phyloP scores from a whole-genome alignment of 108 stramenopile genomes.

The Skeletonema grethae region DNA sequence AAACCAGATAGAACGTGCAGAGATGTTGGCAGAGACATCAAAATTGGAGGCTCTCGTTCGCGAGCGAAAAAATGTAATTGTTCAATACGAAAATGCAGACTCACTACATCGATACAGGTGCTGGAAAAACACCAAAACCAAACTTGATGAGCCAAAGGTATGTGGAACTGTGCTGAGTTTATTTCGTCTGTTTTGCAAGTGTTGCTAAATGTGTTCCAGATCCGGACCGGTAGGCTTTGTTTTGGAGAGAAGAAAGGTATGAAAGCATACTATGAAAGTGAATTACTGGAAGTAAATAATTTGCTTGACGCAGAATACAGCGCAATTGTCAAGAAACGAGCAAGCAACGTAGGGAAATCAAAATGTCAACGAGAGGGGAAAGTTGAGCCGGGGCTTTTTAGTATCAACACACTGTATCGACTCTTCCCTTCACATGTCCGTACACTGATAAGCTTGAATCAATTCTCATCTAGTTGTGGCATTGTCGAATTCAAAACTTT shows the following conservation, averaged over 20 bases:
- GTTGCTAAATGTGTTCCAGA: slow-evolving; percentile 1
- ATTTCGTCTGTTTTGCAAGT: not conserved
- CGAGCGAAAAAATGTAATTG: slow-evolving; percentile 41
- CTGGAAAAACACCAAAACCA: slow-evolving; percentile 16
- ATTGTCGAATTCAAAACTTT: slow-evolving; percentile 63
- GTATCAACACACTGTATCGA: slow-evolving; percentile 3
- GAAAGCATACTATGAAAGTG: slow-evolving; percentile 26
- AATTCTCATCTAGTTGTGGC: slow-evolving; percentile 46
- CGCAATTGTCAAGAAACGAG: slow-evolving; percentile 27
- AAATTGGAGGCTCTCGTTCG: slow-evolving; percentile 31
- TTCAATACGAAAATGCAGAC: slow-evolving; percentile 46
- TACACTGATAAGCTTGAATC: slow-evolving; percentile 10
- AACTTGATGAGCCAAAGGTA: slow-evolving; percentile 35
- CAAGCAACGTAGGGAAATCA: slow-evolving; percentile 1
- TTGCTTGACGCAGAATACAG: slow-evolving; percentile 23
- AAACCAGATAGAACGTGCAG: slow-evolving; percentile 54
- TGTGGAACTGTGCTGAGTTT: not conserved
- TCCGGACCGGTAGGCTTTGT: slow-evolving; percentile 16
- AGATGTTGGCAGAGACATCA: slow-evolving; percentile 54
- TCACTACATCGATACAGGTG: slow-evolving; percentile 36
- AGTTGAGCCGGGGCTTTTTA: not conserved
- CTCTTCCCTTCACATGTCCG: slow-evolving; percentile 4
- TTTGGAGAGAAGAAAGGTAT: slow-evolving; percentile 28
- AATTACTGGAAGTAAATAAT: slow-evolving; percentile 11
- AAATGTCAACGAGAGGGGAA: not conserved